A percentile compares a stretch with the other conserved stretches of the same genome.
Evolutionary conservation across 176 grass and related monocot species (phyloP).

Genomic region (Oryza longistaminata): DNA sequence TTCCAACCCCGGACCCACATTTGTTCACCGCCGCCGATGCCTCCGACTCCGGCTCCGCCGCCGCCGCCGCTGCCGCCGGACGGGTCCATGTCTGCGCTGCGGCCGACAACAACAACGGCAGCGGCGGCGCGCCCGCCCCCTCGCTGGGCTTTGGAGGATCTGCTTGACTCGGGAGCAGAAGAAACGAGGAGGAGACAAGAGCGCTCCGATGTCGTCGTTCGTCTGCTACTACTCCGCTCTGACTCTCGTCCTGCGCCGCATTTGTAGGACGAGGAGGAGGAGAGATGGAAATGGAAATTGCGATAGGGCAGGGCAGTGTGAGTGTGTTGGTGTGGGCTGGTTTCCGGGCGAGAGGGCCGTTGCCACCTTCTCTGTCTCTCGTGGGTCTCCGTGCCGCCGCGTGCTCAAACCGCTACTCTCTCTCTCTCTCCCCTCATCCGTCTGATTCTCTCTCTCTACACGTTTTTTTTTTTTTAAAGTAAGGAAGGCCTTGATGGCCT

Average conservation of each 20-base stretch:
- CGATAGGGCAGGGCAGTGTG: too few species aligned
- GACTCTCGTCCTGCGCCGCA: slow-evolving; percentile 29
- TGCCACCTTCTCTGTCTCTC: too few species aligned
- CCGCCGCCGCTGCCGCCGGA: slow-evolving; percentile 1
- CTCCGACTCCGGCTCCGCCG: not conserved
- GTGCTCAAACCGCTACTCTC: not conserved
- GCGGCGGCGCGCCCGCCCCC: too few species aligned
- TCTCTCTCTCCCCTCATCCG: too few species aligned
- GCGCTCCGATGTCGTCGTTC: not conserved
- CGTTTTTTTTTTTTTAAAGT: too few species aligned
- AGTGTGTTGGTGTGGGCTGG: not conserved
- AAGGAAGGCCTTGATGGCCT: too few species aligned
- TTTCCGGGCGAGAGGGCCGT: too few species aligned
- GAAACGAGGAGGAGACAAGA: not conserved
- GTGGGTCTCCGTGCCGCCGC: too few species aligned
- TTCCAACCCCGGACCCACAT: slow-evolving; percentile 32
- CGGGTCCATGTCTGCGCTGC: slow-evolving; percentile 31
- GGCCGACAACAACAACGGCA: too few species aligned
- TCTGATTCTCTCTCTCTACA: not conserved
- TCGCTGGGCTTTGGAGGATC: too few species aligned
- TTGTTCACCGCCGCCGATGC: not conserved
- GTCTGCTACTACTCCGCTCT: not conserved
- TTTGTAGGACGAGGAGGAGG: slow-evolving; percentile 39
- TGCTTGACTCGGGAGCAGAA: slow-evolving; percentile 32
- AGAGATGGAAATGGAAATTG: not conserved